phyloP scores from a whole-genome alignment of 371 early-diverging fungal species.

The Actinomucor elegans region DNA sequence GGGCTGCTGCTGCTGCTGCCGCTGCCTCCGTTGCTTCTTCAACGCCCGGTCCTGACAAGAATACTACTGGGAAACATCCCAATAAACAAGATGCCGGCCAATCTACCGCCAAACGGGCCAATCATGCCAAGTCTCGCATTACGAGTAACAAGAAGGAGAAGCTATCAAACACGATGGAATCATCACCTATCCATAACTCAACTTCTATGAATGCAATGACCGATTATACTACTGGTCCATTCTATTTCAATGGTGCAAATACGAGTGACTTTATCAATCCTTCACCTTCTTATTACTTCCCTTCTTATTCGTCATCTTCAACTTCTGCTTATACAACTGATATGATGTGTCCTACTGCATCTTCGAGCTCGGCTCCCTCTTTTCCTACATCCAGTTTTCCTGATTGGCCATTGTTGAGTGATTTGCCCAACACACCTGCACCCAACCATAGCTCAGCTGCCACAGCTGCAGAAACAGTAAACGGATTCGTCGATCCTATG shows the following conservation, averaged over 20 bases:
- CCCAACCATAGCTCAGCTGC: too few relatives aligned
- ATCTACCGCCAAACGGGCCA: conserved; percentile 1
- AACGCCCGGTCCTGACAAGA: conserved; percentile 16
- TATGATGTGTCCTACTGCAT: background rate
- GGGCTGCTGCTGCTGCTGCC: conserved; percentile 12
- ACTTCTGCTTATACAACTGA: conserved; percentile 1
- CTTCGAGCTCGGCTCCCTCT: background rate
- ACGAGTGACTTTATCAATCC: conserved; percentile 8
- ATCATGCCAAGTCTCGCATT: background rate
- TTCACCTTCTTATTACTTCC: conserved; percentile 8
- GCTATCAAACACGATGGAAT: too few relatives aligned
- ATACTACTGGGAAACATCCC: conserved; percentile 13
- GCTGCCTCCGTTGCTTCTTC: conserved; percentile 3
- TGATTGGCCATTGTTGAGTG: conserved; percentile 18
- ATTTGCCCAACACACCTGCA: conserved; percentile 4
- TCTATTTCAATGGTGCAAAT: conserved; percentile 1
- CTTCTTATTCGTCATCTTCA: conserved; percentile 5
- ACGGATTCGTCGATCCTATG: conserved; percentile 30
- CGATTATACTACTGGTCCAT: conserved; percentile 2
- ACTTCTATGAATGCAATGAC: background rate
- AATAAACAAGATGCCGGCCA: conserved; percentile 2
- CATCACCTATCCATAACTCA: background rate
- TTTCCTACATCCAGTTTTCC: conserved; percentile 1
- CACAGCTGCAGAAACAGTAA: background rate
- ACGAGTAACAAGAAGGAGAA: background rate